Conservation (phyloP, 768 basidiomycete genomes). For the Mrakia blollopis region DNA sequence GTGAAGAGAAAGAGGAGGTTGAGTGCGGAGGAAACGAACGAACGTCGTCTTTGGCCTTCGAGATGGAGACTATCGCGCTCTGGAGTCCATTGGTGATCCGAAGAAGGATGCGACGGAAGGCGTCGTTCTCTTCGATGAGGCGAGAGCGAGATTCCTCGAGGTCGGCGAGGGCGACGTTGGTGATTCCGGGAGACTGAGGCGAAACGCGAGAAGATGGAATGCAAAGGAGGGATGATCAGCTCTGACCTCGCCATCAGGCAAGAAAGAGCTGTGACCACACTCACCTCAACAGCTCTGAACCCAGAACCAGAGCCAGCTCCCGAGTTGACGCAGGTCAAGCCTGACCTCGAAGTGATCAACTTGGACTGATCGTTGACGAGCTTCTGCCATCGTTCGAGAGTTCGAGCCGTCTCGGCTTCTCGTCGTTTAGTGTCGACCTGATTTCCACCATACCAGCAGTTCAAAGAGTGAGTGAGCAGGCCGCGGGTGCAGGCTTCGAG, state of each 20-base stretch:
- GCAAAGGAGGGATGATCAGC: background rate
- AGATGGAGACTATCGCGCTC: slow-evolving; percentile 47
- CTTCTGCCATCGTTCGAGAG: slow-evolving; percentile 69
- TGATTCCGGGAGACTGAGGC: background rate
- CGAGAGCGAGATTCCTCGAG: slow-evolving; percentile 62
- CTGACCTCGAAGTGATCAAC: slow-evolving; percentile 51
- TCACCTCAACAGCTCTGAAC: slow-evolving; percentile 23
- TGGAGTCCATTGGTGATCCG: slow-evolving; percentile 59
- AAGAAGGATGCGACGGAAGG: slow-evolving; percentile 58
- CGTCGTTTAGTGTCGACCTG: slow-evolving; percentile 70
- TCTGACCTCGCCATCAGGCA: background rate
- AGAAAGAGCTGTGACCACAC: background rate
- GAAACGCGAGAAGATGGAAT: background rate
- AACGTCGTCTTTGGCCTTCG: background rate
- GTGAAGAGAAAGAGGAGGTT: slow-evolving; percentile 49
- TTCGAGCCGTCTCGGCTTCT: slow-evolving; percentile 72
- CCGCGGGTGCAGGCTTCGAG: background rate
- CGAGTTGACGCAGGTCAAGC: slow-evolving; percentile 49
- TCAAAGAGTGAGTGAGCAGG: too few relatives aligned
- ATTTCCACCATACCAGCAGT: slow-evolving; percentile 37
- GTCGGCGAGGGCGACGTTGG: slow-evolving; percentile 57
- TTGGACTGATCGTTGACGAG: slow-evolving; percentile 64
- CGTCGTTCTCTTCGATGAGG: slow-evolving; percentile 61
- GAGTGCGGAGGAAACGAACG: slow-evolving; percentile 44
- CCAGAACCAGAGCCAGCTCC: slow-evolving; percentile 5